Percentiles rank a stretch among this genome's conserved stretches.
Evolutionary conservation across 768 basidiomycete genomes (phyloP).

Genomic region (Nevesoporus exiguus): DNA sequence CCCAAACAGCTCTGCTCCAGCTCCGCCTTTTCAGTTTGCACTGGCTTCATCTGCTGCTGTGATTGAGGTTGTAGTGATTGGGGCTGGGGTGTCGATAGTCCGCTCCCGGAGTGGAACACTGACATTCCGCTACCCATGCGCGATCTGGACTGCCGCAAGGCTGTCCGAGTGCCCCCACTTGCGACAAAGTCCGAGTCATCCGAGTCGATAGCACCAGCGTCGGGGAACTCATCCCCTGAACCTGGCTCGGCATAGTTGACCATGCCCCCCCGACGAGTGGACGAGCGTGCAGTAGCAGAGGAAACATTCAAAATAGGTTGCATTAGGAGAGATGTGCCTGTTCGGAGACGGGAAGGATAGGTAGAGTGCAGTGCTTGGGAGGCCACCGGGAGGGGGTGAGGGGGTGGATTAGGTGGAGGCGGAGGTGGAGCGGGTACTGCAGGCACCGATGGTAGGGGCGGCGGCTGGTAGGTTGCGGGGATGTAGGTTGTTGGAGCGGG

Average conservation of each 20-base stretch:
- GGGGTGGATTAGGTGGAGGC: conserved; percentile 46
- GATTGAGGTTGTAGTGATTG: conserved; percentile 16
- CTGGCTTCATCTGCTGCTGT: conserved; percentile 18
- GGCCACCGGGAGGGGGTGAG: conserved; percentile 53
- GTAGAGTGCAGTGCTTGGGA: conserved; percentile 76
- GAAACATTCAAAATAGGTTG: conserved; percentile 68
- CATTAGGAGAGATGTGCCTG: conserved; percentile 85
- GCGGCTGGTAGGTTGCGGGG: conserved; percentile 38
- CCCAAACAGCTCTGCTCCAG: conserved; percentile 90
- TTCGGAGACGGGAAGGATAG: conserved; percentile 86
- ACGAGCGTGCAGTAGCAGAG: conserved; percentile 42
- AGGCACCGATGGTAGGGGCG: conserved; percentile 32
- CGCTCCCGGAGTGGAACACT: conserved; percentile 53
- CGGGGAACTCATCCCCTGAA: conserved; percentile 77
- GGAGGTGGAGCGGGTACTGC: conserved; percentile 25
- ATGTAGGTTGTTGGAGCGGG: conserved; percentile 33
- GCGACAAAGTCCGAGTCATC: conserved; percentile 83
- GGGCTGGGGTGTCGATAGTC: conserved; percentile 35
- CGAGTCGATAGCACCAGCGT: conserved; percentile 77
- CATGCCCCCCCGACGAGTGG: conserved; percentile 60
- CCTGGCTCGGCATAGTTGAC: conserved; percentile 88
- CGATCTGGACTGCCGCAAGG: conserved; percentile 44
- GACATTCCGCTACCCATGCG: conserved; percentile 47
- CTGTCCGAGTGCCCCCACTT: conserved; percentile 59
- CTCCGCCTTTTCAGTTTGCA: conserved; percentile 48